Evolutionary conservation across 1,284 basidiomycete species (phyloP), one percentile per base, ranked within the genome.

Genomic region (Meira nashicola): DNA sequence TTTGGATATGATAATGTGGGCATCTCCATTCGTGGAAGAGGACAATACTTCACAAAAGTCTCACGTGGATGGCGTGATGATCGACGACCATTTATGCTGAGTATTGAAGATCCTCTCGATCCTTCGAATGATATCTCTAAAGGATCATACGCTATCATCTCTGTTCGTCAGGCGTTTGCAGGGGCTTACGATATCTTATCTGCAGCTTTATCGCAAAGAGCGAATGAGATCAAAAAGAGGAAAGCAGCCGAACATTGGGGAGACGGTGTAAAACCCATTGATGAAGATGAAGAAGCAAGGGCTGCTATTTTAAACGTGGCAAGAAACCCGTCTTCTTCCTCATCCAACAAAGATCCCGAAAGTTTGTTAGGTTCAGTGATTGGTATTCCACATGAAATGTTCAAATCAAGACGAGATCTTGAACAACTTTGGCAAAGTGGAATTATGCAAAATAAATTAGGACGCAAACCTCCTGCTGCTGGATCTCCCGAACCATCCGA

Each of bases 21-120:
- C 5, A 90, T 99, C 67, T 92, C 90, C 1, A 79, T 98, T 17
- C 60, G 66, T 46, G 82, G 85, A 51, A 81, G 89, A 63, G 92
- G 91, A 0, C 95, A 92, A 89, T 80, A 82, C 57, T 85, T 88
- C 67, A 83, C 82, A 58, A 79, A 78, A 56, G 62, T 64, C 10
- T 46, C 65, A 14, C 60, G 69, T 4, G 74, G 70, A 40, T 77
- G 65, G 65, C 66, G 64, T 38, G 74, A 76, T 33, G 57, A 58
- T 28, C 56, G 78, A 21, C 84, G 85, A 77, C 81, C 83, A 14
- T 83, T 83, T 63, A 79, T 90, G 65, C 81, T 98, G 50, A 88
- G 86, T 19, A 89, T 99, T 44, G 93, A 98, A 79, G 94, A 98
- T 79, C 94, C 94, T n/a, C 88, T 88, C 28, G 92, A 97, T 79